Evolutionary conservation across 768 basidiomycete species (phyloP), one percentile per base, ranked within the genome.

Genomic region (Favolaschia claudopus): DNA sequence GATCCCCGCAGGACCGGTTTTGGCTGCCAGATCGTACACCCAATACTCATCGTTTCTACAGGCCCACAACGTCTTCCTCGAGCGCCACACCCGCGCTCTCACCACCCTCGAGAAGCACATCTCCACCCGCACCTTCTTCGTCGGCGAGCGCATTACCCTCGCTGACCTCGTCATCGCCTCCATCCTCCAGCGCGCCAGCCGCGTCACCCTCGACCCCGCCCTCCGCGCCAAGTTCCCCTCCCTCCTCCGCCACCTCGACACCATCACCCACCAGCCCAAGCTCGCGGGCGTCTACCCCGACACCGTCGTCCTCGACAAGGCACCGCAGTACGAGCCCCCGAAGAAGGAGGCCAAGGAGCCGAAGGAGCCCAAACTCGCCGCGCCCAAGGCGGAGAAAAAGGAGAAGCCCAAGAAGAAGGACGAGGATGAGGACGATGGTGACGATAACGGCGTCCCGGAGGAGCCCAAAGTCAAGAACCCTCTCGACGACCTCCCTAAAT

Each of bases 391-490:
- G 0, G 83, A 85, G 76, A 87, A 88, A n/a, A n/a, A n/a, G n/a
- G n/a, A n/a, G 75, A 85, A 86, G 69, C 82, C 84, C 15, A 86
- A 88, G 72, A 79, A 81, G 58, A 80, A 81, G 64, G 77, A 71
- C 29, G 81, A 68, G 14, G 85, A 80, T 0, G 85, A 84, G 1
- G 85, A 87, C 0, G 89, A 91, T 0, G 92, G 93, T 0, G 94
- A 95, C 9, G 93, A 95, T 6, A 90, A 89, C 59, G 74, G 82
- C 42, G 87, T 91, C 25, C 88, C 89, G 22, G 86, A 85, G 46
- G 94, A 91, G 76, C 93, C 96, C 65, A 96, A 96, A 74, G 84
- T 77, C 55, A 95, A 96, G 86, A 96, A 97, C 84, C 96, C 96
- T 25, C 88, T 96, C 49, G 96, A 97, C 64, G 83, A 85, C 61